Percentiles rank a stretch among this genome's conserved stretches.
These are phyloP conservation scores for Amniculicola lignicola DNA, from an alignment of 495 filamentous ascomycete genomes.

Conservation along the genomic window DNA sequence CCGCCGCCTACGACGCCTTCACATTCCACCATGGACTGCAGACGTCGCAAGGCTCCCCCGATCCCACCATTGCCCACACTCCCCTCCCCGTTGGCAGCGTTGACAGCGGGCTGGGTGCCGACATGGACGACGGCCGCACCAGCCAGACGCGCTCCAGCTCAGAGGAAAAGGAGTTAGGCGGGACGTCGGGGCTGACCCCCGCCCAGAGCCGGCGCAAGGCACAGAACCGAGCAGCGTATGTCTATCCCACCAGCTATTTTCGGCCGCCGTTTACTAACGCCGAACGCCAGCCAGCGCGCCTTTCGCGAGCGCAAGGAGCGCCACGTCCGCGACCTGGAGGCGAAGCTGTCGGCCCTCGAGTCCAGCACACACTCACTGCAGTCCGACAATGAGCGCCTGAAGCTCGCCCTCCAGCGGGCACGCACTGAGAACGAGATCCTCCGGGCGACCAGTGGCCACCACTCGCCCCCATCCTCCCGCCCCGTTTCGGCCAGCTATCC, in stretches of 20 bases:
- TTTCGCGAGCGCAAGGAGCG: constrained; percentile 96
- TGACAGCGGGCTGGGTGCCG: constrained; percentile 27
- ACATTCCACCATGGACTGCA: constrained; percentile 15
- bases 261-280: constrained; percentile 20
- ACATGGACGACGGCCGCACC: constrained; percentile 26
- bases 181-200: constrained; percentile 67
- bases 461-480: constrained; percentile 30
- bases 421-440: constrained; percentile 92
- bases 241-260: too few relatives aligned
- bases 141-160: constrained; percentile 39
- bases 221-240: constrained; percentile 95
- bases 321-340: constrained; percentile 88
- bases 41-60: constrained; percentile 29
- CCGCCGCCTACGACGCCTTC: constrained; percentile 31
- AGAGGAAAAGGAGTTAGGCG: constrained; percentile 68
- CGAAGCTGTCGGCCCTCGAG: constrained; percentile 74
- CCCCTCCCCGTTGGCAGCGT: constrained; percentile 34
- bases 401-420: constrained; percentile 73
- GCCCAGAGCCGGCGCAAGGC: constrained; percentile 86
- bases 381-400: constrained; percentile 80
- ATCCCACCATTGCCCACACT: constrained; percentile 20
- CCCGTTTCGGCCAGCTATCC: constrained; percentile 31
- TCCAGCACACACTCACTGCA: constrained; percentile 52
- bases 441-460: constrained; percentile 62
- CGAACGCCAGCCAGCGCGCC: constrained; percentile 71